A percentile compares a stretch with the other conserved stretches of the same genome.
These are phyloP conservation scores for Phytopythium aichiense DNA, from an alignment of 352 stramenopile genomes.

Conservation along the genomic window DNA sequence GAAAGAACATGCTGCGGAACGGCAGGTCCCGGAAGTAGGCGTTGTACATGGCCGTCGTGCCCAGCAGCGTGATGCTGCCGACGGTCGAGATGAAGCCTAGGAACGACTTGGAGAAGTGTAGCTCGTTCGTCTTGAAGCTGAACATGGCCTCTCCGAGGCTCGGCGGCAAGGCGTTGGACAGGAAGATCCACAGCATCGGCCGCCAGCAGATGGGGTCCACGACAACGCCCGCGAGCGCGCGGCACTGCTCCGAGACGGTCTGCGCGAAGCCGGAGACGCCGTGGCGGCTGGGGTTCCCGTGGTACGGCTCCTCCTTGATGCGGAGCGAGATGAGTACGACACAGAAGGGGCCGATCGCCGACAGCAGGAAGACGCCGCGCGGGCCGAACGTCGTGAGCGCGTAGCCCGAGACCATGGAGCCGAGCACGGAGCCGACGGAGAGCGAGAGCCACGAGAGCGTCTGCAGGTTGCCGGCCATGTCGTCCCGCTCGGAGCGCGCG, in stretches of 20 bases:
- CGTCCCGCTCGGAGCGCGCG: conserved; percentile 58
- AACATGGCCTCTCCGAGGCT: conserved; percentile 81
- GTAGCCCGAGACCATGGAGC: conserved; percentile 60
- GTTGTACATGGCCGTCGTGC: conserved; percentile 73
- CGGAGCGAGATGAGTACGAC: conserved; percentile 58
- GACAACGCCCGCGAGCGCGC: conserved; percentile 47
- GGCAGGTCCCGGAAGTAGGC: conserved; percentile 76
- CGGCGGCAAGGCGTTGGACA: conserved; percentile 67
- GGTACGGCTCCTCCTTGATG: conserved; percentile 50
- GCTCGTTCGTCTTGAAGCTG: conserved; percentile 76
- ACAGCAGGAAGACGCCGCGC: conserved; percentile 68
- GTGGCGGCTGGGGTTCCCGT: neutral
- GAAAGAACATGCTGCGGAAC: conserved; percentile 74
- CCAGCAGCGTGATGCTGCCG: conserved; percentile 64
- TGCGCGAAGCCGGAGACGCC: conserved; percentile 36
- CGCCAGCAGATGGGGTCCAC: conserved; percentile 76
- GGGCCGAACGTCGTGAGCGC: conserved; percentile 57
- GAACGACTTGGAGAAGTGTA: conserved; percentile 75
- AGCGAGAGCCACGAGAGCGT: conserved; percentile 76
- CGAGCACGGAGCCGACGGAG: conserved; percentile 65
- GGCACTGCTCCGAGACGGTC: conserved; percentile 47
- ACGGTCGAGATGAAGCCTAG: conserved; percentile 76
- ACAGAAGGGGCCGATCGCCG: conserved; percentile 61
- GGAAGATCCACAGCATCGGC: conserved; percentile 77
- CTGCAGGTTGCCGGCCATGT: conserved; percentile 75